Conservation (phyloP, 108 stramenopile genomes). For the Conticribra weissflogii region DNA sequence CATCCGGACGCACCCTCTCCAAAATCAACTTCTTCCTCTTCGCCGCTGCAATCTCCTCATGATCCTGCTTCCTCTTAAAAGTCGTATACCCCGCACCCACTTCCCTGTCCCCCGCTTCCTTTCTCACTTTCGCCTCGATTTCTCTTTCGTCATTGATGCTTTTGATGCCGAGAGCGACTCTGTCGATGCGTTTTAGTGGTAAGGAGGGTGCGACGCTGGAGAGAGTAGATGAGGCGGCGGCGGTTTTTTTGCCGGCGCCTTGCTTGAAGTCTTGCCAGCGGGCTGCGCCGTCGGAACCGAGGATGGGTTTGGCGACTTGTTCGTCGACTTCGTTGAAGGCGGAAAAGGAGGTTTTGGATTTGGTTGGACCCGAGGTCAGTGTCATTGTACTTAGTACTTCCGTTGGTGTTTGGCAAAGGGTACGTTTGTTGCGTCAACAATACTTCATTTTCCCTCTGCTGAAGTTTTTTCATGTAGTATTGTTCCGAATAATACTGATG, state of each 20-base stretch:
- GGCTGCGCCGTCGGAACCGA: slow-evolving; percentile 83
- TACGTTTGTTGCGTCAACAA: no score
- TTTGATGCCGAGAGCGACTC: slow-evolving; percentile 62
- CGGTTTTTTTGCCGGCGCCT: slow-evolving; percentile 20
- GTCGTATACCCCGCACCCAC: slow-evolving; percentile 65
- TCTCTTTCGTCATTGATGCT: slow-evolving; percentile 74
- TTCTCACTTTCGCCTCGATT: slow-evolving; percentile 63
- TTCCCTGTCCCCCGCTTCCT: slow-evolving; percentile 60
- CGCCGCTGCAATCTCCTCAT: slow-evolving; percentile 42
- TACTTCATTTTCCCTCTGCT: no score
- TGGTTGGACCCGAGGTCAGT: neutral
- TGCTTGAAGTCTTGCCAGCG: slow-evolving; percentile 68
- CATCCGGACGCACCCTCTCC: slow-evolving; percentile 67
- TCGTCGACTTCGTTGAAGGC: slow-evolving; percentile 83
- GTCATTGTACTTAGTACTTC: neutral
- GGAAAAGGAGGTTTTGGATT: slow-evolving; percentile 53
- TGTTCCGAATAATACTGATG: no score
- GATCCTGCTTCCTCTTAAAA: slow-evolving; percentile 63
- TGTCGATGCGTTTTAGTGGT: slow-evolving; percentile 75
- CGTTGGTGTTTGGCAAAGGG: neutral
- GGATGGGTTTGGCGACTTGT: slow-evolving; percentile 74
- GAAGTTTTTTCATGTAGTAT: no score
- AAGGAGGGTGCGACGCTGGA: slow-evolving; percentile 61
- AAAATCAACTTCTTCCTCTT: slow-evolving; percentile 63
- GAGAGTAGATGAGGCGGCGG: slow-evolving; percentile 18